Evolutionary conservation across 2,329 filamentous ascomycete species (phyloP), one percentile per base, ranked within the genome.

Genomic region (Scorias spongiosa): DNA sequence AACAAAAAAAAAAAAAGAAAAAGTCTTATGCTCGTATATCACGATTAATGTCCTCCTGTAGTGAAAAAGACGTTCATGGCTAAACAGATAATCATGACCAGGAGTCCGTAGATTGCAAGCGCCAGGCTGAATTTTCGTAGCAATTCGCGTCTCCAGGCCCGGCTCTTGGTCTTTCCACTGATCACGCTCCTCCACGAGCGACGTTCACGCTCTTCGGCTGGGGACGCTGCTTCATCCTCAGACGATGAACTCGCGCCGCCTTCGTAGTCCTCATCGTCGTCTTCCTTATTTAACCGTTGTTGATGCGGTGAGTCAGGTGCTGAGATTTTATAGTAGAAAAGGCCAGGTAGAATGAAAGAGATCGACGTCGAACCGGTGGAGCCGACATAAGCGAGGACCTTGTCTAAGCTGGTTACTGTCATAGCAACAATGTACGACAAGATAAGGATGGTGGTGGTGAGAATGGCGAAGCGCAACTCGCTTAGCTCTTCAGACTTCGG

Each of bases 321-420:
- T 10, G 86, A 93, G 47, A 98, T 96, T 65, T 96, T 96, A 67
- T 96, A 98, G 64, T 96, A 98, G 63, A 98, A 98, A 3, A 98
- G 66, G 0, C 91, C 91, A 0, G 91, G 91, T 0, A 98, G 72
- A 51, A 98, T 96, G 61, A 98, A 98, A 48, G 85, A 93, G 55
- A 98, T 98, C 48, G 85, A 86, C 0, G 91, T 98, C 42, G 82
- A 89, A 43, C 91, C 91, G 0, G 91, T 98, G 54, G 82, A 87
- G 32, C 91, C 91, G 10, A 98, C 91, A 54, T 95, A 98, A 0
- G 91, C 89, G 0, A 98, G 73, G 1, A 98, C 88, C 40, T 84
- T 81, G 59, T 94, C 88, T 2, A 98, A 73, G 10, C 82, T 91
- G 15, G 79, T 84, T 2, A 98, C 88, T 0, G 85, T 93, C 67